Conservation (phyloP, 805 yeast genomes). For the Grigorovia humatica region DNA sequence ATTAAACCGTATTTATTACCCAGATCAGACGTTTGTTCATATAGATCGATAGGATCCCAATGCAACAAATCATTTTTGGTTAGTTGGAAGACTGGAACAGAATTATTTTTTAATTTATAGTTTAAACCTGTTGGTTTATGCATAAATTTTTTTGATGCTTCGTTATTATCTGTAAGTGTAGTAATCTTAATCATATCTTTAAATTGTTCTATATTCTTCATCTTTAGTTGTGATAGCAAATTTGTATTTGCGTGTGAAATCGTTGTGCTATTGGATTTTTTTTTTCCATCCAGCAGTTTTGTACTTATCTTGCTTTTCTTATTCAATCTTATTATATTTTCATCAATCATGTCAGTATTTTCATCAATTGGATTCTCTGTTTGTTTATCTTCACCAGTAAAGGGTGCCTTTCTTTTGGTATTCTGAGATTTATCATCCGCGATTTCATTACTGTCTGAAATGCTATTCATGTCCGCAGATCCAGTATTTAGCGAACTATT, state of each 20-base stretch:
- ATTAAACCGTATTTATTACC: slow-evolving; percentile 21
- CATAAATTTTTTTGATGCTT: neutral
- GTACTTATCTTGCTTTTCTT: neutral
- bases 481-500: too few species aligned
- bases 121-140: slow-evolving; percentile 7
- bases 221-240: neutral
- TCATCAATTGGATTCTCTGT: too few species aligned
- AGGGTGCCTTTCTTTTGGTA: neutral
- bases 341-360: neutral
- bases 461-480: too few species aligned
- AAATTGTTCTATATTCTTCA: neutral
- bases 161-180: neutral
- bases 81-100: slow-evolving; percentile 18
- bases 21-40: slow-evolving; percentile 14
- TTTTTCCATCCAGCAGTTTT: neutral
- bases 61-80: slow-evolving; percentile 5
- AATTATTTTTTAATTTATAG: slow-evolving; percentile 12
- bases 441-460: neutral
- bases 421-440: neutral
- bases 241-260: neutral
- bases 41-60: slow-evolving; percentile 16
- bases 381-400: too few species aligned
- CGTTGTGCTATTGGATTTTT: neutral
- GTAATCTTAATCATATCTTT: neutral
- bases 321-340: too few species aligned